Conservation (phyloP, 2,329 filamentous ascomycete species). For the Trichoderma atrobrunneum region DNA sequence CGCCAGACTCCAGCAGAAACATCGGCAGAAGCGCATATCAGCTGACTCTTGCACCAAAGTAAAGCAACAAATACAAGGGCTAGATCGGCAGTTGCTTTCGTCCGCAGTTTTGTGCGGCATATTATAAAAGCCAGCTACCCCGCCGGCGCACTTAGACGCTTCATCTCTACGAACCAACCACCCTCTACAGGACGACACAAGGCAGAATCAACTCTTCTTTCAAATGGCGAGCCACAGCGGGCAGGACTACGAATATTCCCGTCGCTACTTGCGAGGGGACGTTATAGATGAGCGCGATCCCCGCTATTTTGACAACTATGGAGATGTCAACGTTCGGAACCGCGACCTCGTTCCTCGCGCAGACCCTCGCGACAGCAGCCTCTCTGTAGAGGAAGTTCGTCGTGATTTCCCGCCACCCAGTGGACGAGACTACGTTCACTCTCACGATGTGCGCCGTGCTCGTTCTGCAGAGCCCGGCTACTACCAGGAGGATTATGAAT, state of each 20-base stretch:
- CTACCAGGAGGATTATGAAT: constrained; percentile 54
- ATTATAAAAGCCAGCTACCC: constrained; percentile 10
- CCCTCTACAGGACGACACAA: not conserved
- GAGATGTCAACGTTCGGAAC: constrained; percentile 40
- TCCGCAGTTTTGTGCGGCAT: constrained; percentile 9
- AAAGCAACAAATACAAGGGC: not conserved
- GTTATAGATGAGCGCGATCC: constrained; percentile 50
- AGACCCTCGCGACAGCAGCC: constrained; percentile 62
- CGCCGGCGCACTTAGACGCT: constrained; percentile 14
- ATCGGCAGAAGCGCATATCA: not conserved
- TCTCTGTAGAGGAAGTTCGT: constrained; percentile 76
- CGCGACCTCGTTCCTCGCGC: constrained; percentile 55
- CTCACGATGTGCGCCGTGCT: constrained; percentile 56
- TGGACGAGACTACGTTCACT: constrained; percentile 38
- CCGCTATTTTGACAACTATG: constrained; percentile 49
- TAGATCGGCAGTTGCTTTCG: not conserved
- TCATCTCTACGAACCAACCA: not conserved
- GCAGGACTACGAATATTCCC: constrained; percentile 49
- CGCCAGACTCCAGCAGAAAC: not conserved
- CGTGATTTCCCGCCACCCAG: constrained; percentile 78
- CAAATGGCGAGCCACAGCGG: constrained; percentile 51
- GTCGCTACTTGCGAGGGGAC: constrained; percentile 54
- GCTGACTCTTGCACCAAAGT: not conserved
- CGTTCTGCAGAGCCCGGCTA: constrained; percentile 61
- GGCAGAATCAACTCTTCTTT: not conserved